phyloP scores from a whole-genome alignment of 1,139 yeast genomes.

The Blastobotrys petasosporus region DNA sequence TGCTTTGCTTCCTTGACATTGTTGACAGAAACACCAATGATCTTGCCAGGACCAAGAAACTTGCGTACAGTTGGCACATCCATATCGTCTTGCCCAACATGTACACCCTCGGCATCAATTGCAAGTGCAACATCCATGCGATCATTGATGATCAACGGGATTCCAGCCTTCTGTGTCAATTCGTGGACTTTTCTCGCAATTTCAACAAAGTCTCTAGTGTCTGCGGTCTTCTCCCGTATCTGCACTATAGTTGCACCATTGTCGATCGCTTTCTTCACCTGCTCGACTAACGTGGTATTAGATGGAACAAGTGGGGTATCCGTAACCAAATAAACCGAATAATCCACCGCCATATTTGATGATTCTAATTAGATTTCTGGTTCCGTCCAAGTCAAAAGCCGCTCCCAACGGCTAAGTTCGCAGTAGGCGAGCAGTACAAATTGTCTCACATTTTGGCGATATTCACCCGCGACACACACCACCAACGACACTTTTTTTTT shows the following conservation, averaged over 20 bases:
- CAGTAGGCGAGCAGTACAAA: no score
- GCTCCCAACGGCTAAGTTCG: no score
- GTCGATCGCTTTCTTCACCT: constrained; percentile 50
- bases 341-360: constrained; percentile 39
- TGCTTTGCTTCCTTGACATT: constrained; percentile 50
- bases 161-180: constrained; percentile 50
- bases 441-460: no score
- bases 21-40: constrained; percentile 75
- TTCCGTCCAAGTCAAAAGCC: no score
- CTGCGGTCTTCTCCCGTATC: constrained; percentile 70
- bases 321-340: constrained; percentile 71
- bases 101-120: constrained; percentile 85
- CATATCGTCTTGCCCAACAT: constrained; percentile 93
- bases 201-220: constrained; percentile 60
- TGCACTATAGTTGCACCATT: constrained; percentile 81
- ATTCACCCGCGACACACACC: no score
- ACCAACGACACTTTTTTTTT: no score
- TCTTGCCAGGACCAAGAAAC: constrained; percentile 56
- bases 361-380: not conserved
- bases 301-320: constrained; percentile 72
- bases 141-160: constrained; percentile 84
- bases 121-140: constrained; percentile 88
- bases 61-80: constrained; percentile 51
- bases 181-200: constrained; percentile 57
- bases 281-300: constrained; percentile 46